Evolutionary conservation across 495 filamentous ascomycete species (phyloP), one percentile per base, ranked within the genome.

Genomic region (Aspergillus bridgeri): DNA sequence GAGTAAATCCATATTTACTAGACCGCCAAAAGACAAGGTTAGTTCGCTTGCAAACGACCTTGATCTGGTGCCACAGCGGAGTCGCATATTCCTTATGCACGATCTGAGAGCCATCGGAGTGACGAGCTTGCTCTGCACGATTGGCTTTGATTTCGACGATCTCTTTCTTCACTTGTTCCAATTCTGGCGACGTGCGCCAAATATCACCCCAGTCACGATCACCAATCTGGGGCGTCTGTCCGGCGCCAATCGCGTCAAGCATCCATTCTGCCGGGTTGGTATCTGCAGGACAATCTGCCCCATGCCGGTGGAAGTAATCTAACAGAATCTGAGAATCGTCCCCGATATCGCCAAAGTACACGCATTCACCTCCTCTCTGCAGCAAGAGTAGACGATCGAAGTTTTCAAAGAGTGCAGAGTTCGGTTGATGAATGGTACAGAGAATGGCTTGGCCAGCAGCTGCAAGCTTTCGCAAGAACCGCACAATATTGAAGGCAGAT

Each of bases 351-450:
- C 87, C 87, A 67, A 84, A 86, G 63, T 89, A 90, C 17, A 88
- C 83, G 25, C 77, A 75, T 42, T 83, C 73, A 17, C 88, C 87
- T n/a, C 85, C 86, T 48, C 71, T 73, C 56, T 85, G 81, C 7
- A 91, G 76, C 3, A 90, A 74, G 0, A 90, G 65, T 6, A 90
- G 73, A 7, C 83, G 75, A 61, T 90, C 87, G 53, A 91, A 91
- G 61, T 89, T 87, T 65, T 94, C 86, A 61, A 97, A 96, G 0
- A 97, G 79, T 0, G 89, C 87, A 3, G 89, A 84, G 65, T 89
- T 89, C 17, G 92, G 92, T 62, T 97, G 92, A 69, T 96, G 92
- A 60, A 96, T 97, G 0, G 92, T 96, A 71, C 89, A 91, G 1
- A 96, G 82, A 66, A 96, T 90, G 18, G 92, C 91, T 63, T 96